These are phyloP conservation scores for Blastocystis sp. DNA, from an alignment of 352 stramenopile genomes.

Conservation along the genomic window DNA sequence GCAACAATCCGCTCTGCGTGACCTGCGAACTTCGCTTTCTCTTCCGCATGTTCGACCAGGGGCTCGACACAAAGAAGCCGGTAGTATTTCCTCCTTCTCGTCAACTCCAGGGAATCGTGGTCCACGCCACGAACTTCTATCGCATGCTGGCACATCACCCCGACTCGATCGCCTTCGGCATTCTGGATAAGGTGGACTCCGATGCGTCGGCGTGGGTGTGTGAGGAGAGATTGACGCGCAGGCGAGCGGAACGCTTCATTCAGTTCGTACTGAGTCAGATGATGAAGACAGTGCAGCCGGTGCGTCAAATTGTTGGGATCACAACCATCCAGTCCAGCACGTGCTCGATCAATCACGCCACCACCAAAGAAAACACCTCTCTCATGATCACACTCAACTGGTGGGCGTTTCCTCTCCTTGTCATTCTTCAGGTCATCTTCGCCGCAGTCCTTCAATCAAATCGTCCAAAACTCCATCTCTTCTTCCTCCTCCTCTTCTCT, in stretches of 20 bases:
- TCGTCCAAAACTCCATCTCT: background rate
- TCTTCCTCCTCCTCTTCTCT: background rate
- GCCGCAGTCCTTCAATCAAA: background rate
- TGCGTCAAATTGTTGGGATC: constrained; percentile 16
- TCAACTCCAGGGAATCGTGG: constrained; percentile 21
- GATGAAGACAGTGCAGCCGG: background rate
- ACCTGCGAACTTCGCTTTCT: constrained; percentile 74
- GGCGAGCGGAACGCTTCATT: constrained; percentile 48
- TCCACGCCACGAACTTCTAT: constrained; percentile 76
- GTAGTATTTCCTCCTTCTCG: background rate
- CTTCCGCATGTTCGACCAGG: constrained; percentile 75
- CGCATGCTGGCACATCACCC: constrained; percentile 73
- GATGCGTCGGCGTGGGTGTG: background rate
- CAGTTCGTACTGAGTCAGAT: constrained; percentile 29
- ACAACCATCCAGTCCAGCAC: background rate
- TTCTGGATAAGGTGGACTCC: constrained; percentile 74
- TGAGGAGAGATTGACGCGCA: background rate
- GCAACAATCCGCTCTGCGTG: constrained; percentile 39
- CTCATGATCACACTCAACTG: constrained; percentile 28
- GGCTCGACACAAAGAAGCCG: background rate
- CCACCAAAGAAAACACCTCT: constrained; percentile 27
- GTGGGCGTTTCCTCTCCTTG: background rate
- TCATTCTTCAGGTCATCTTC: background rate
- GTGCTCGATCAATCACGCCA: constrained; percentile 30
- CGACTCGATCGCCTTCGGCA: constrained; percentile 76